Evolutionary conservation across 306 rosid species (phyloP).

Genomic region (Macrotyloma uniflorum): DNA sequence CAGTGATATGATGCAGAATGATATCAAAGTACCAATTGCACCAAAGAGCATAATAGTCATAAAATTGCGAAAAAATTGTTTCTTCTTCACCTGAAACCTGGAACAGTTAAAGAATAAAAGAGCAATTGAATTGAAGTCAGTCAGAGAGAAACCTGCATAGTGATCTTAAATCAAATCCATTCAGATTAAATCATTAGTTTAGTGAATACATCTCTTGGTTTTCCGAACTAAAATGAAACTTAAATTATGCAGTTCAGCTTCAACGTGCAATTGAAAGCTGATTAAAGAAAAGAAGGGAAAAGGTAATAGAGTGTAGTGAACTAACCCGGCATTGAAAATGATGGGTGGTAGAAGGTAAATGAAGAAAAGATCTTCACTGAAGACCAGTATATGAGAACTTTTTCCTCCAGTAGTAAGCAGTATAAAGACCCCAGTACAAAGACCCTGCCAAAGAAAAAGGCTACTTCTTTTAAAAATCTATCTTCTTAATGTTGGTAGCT

Average conservation of each 20-base stretch:
- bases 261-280: neutral
- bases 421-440: slow-evolving; percentile 77
- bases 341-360: slow-evolving; percentile 97
- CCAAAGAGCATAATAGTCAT: slow-evolving; percentile 92
- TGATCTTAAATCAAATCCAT: neutral
- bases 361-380: slow-evolving; percentile 94
- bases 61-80: slow-evolving; percentile 91
- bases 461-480: neutral
- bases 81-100: slow-evolving; percentile 98
- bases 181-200: neutral
- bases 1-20: slow-evolving; percentile 82
- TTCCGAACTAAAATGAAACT: neutral
- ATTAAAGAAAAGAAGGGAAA: neutral
- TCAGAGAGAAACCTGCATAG: neutral
- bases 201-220: neutral
- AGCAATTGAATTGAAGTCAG: neutral
- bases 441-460: slow-evolving; percentile 58
- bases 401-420: slow-evolving; percentile 77
- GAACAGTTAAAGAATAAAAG: slow-evolving; percentile 28
- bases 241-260: neutral
- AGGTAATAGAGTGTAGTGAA: neutral
- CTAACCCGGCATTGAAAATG: slow-evolving; percentile 97
- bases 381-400: slow-evolving; percentile 82
- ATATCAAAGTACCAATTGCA: slow-evolving; percentile 89
- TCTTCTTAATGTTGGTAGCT: neutral